These are phyloP conservation scores for Daldinia decipiens DNA, from an alignment of 495 filamentous ascomycete genomes.

Conservation along the genomic window DNA sequence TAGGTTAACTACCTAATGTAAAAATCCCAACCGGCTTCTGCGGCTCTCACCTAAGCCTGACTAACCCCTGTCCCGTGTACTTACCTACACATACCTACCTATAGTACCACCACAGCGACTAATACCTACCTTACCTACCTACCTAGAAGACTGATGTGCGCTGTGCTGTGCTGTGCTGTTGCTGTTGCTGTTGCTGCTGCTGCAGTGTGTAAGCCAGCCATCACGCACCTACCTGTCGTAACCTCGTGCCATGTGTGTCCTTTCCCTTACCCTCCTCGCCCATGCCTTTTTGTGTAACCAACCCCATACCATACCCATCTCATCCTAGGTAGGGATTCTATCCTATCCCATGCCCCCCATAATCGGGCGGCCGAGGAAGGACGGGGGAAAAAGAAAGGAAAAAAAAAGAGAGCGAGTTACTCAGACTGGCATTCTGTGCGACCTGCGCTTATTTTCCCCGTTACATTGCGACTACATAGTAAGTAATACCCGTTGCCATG, in stretches of 20 bases:
- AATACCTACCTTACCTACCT: too few species aligned
- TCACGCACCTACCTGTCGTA: conserved; percentile 1
- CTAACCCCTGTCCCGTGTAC: neutral
- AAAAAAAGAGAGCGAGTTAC: neutral
- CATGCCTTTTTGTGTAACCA: conserved; percentile 22
- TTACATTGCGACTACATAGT: neutral
- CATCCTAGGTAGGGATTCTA: neutral
- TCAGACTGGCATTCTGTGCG: neutral
- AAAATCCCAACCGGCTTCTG: conserved; percentile 21
- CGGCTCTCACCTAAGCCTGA: conserved; percentile 36
- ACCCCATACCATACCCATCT: neutral
- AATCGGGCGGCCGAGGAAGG: neutral
- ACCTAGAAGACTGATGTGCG: neutral
- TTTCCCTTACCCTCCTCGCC: neutral
- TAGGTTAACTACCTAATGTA: too few species aligned
- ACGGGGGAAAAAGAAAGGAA: neutral
- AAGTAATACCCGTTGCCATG: neutral
- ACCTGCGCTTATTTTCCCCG: conserved; percentile 1
- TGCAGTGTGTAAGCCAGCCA: conserved; percentile 1
- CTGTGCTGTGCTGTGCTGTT: neutral
- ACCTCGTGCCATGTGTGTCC: conserved; percentile 3
- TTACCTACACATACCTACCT: too few species aligned
- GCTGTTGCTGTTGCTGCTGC: neutral
- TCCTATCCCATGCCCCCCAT: neutral
- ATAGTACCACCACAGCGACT: neutral